Base-by-base conservation (phyloP, 768 basidiomycete genomes). In the Auricularia sp. region DNA sequence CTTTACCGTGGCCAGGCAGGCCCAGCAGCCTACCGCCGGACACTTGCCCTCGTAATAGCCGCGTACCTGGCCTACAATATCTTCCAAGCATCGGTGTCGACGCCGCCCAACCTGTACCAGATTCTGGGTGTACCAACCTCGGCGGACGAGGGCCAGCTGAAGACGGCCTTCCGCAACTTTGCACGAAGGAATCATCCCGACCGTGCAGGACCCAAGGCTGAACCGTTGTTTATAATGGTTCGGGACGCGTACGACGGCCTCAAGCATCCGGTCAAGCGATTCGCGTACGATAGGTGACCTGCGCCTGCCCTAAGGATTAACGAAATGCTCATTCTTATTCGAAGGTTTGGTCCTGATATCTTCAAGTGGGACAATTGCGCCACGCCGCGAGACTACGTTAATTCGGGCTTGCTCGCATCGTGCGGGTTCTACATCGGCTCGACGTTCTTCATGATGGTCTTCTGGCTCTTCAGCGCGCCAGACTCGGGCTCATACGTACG, bases 131-230 rank as follows among this genome's bases (percentile, higher is more conserved):
- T 89, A 2, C 65, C 75, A 6, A 82, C 86, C 1, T 75, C 74
- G n/a, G 85, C 86, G 0, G 88, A 90, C 71, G 89, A 88, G 61
- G 73, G 73, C 51, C 82, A 79, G 7, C 78, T 94, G 67, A 92
- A 90, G 75, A 67, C 76, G 4, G 90, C 87, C 2, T 94, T 92
- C 73, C 79, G 90, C 63, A 77, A 82, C 21, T 92, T 94, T 69
- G 92, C 89, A 29, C 84, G 82, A 72, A 79, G 76, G 69, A 78
- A 86, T 65, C 92, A 94, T 70, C 92, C 92, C 0, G 92, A 94
- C 76, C 80, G 87, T 65, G 83, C 83, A 6, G 82, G 77, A 18
- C 77, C 80, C 36, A 73, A 77, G 21, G 74, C 68, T 21, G 86
- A 86, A 68, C 79, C 79, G 13, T 63, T 84, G 34, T 94, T 94